Percentiles rank a stretch among this genome's conserved stretches.
These are phyloP conservation scores for Penicillium sp. DNA, from an alignment of 2,329 filamentous ascomycete species.

Conservation along the genomic window DNA sequence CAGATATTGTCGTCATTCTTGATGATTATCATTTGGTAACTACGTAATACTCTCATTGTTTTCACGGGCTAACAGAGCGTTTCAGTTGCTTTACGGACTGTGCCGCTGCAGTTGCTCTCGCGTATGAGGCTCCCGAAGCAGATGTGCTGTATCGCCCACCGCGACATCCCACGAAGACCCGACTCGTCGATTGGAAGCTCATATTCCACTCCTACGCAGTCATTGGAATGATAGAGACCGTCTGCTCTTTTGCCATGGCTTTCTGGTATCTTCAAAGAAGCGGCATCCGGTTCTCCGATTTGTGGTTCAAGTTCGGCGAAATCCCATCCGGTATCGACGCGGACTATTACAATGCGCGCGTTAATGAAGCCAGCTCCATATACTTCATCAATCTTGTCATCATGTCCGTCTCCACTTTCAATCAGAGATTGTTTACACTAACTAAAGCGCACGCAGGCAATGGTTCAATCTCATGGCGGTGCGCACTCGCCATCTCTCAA, in stretches of 20 bases:
- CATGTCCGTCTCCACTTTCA: slow-evolving; percentile 56
- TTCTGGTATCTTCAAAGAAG: slow-evolving; percentile 63
- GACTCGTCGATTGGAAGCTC: slow-evolving; percentile 72
- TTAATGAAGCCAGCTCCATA: slow-evolving; percentile 69
- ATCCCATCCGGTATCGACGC: slow-evolving; percentile 54
- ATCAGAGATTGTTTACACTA: neutral
- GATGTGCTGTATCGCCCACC: slow-evolving; percentile 72
- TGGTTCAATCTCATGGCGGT: slow-evolving; percentile 74
- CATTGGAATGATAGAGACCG: slow-evolving; percentile 65
- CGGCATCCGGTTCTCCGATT: slow-evolving; percentile 65
- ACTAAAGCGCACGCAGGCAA: slow-evolving; percentile 50
- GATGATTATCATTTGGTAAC: slow-evolving; percentile 67
- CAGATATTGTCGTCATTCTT: slow-evolving; percentile 73
- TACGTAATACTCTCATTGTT: neutral
- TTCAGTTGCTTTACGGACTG: slow-evolving; percentile 73
- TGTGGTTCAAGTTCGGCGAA: slow-evolving; percentile 70
- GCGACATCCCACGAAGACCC: slow-evolving; percentile 68
- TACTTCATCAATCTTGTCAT: slow-evolving; percentile 81
- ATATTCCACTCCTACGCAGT: slow-evolving; percentile 73
- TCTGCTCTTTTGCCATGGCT: slow-evolving; percentile 64
- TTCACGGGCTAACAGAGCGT: neutral
- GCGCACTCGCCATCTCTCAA: slow-evolving; percentile 64
- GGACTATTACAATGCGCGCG: slow-evolving; percentile 56
- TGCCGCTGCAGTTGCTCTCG: slow-evolving; percentile 69
- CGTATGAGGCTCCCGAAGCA: slow-evolving; percentile 75